Evolutionary conservation across 2,329 filamentous ascomycete genomes (phyloP).

Genomic region (Ascochyta clinopodiicola): DNA sequence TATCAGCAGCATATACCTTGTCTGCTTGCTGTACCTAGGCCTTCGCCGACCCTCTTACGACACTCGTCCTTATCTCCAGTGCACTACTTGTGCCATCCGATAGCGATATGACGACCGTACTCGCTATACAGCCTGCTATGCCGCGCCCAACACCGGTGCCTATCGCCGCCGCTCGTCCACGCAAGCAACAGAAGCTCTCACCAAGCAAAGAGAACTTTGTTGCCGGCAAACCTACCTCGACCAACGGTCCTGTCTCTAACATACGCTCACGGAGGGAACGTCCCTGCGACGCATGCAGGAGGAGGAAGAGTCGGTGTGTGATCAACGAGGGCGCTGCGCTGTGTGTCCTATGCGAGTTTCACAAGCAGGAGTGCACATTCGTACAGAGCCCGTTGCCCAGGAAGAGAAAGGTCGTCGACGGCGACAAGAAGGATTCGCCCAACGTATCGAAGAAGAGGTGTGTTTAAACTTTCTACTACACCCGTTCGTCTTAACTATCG

Average conservation of each 20-base stretch:
- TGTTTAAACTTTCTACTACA: conserved; percentile 48
- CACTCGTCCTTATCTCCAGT: conserved; percentile 37
- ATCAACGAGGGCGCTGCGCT: conserved; percentile 75
- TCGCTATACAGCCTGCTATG: conserved; percentile 56
- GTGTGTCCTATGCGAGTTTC: conserved; percentile 79
- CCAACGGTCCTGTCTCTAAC: conserved; percentile 45
- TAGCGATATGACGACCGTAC: conserved; percentile 55
- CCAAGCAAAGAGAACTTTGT: conserved; percentile 53
- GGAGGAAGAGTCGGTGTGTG: conserved; percentile 77
- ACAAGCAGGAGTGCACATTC: conserved; percentile 80
- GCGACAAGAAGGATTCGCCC: conserved; percentile 64
- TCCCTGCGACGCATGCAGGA: conserved; percentile 71
- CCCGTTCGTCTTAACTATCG: conserved; percentile 10
- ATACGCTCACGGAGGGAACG: conserved; percentile 50
- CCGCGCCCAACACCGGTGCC: conserved; percentile 54
- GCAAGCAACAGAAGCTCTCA: conserved; percentile 49
- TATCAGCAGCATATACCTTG: conserved; percentile 32
- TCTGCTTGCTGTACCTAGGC: conserved; percentile 27
- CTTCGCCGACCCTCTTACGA: conserved; percentile 28
- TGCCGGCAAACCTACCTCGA: conserved; percentile 47
- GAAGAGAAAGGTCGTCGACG: conserved; percentile 78
- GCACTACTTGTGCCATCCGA: conserved; percentile 28
- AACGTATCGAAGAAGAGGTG: conserved; percentile 71
- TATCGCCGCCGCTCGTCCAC: conserved; percentile 54
- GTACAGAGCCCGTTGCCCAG: conserved; percentile 76